phyloP scores from a whole-genome alignment of 2,329 filamentous ascomycete genomes.

The Phialophora expanda region DNA sequence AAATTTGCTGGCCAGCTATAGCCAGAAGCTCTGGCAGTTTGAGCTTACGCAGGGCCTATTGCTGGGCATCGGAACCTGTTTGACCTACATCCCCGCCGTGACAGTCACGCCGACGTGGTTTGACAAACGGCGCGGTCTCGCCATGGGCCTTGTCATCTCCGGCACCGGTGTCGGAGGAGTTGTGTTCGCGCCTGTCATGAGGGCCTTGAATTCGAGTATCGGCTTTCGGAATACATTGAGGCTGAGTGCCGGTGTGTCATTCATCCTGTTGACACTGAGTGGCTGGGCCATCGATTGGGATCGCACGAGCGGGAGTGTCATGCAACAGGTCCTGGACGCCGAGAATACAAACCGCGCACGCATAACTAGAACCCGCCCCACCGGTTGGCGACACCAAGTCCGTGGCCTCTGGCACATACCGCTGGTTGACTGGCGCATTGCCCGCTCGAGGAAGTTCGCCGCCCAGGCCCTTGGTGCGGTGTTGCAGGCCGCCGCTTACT shows the following conservation, averaged over 20 bases:
- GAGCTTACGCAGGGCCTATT: constrained; percentile 65
- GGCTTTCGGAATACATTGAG: constrained; percentile 49
- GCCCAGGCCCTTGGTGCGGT: constrained; percentile 46
- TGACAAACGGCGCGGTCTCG: constrained; percentile 60
- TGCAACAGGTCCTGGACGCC: neutral
- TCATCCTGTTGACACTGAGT: constrained; percentile 33
- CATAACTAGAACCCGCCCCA: neutral
- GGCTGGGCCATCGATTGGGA: constrained; percentile 10
- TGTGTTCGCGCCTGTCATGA: constrained; percentile 53
- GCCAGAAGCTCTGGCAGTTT: constrained; percentile 63
- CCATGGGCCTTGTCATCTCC: constrained; percentile 64
- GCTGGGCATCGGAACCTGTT: constrained; percentile 67
- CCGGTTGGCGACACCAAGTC: neutral
- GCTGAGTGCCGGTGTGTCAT: constrained; percentile 22
- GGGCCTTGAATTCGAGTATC: constrained; percentile 42
- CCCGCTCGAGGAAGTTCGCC: constrained; percentile 45
- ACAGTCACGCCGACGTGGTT: constrained; percentile 68
- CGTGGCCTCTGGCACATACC: neutral
- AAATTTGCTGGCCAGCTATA: constrained; percentile 44
- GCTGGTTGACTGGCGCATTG: constrained; percentile 43
- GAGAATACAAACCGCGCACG: neutral
- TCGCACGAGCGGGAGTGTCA: neutral
- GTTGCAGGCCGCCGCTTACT: constrained; percentile 49
- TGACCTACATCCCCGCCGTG: constrained; percentile 63
- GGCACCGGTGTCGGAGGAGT: constrained; percentile 66